Base-by-base conservation (phyloP, 805 yeast genomes). In the Kodamaea kaohsiungensis region DNA sequence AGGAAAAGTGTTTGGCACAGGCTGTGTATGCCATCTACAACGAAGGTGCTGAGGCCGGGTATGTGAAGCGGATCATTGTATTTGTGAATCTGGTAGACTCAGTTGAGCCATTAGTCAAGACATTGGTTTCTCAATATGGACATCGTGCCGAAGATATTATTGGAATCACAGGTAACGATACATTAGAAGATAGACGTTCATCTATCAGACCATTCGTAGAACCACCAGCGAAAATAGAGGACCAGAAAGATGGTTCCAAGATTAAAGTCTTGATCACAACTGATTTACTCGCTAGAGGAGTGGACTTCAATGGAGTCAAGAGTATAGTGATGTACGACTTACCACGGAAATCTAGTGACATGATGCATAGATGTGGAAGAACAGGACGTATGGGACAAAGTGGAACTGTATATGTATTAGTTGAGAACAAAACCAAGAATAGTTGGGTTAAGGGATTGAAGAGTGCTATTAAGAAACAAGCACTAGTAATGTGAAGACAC, bases 291-390 rank as follows among this genome's bases (percentile, higher is more conserved):
- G 92, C 98, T 0, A 78, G 99, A 64, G 99, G 99, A 2, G 72
- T 95, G 53, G 93, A 93, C 64, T 91, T 95, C 71, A 80, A 81
- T 53, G 88, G 88, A 15, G 84, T 95, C 30, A 80, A 91, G 60
- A 91, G 91, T 61, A 89, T 93, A 10, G 78, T 93, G 25, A 72
- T 95, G 49, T 87, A 86, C 73, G 98, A 93, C 65, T 83, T 91
- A 46, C 99, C 99, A 5, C 80, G 81, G 51, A 86, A 88, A 13
- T 83, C 97, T 0, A 86, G 90, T 16, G 98, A 93, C 69, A 75
- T 93, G 56, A 84, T 93, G 17, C 98, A 93, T 67, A 77, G 99
- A 57, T 87, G 90, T 1, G 99, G 99, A 1, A 82, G 99, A 71
- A 93, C 98, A 0, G 98, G 97, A 2, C 76, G 99, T 67, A 86